phyloP scores from a whole-genome alignment of 1,139 yeast genomes.

The Hemisphaericaspora xylofermentans region DNA sequence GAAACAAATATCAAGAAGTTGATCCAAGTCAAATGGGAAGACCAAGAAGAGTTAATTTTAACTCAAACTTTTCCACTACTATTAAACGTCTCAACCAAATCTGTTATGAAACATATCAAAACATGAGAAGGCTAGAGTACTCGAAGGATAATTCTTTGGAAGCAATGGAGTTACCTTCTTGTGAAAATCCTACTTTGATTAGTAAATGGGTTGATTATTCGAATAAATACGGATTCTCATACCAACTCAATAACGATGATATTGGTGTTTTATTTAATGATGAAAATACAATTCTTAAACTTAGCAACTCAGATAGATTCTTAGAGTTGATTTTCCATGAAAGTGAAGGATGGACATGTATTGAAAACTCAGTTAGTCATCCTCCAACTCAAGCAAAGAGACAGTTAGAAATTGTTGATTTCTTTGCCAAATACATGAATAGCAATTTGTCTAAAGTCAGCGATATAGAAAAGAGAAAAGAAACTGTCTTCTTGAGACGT shows the following conservation, averaged over 20 bases:
- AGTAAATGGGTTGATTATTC: conserved; percentile 99
- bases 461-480: conserved; percentile 55
- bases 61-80: conserved; percentile 39
- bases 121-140: conserved; percentile 41
- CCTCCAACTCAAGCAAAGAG: conserved; percentile 64
- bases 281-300: conserved; percentile 73
- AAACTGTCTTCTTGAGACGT: conserved; percentile 73
- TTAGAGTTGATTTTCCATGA: conserved; percentile 61
- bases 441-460: conserved; percentile 77
- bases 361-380: conserved; percentile 54
- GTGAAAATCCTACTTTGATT: conserved; percentile 70
- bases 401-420: conserved; percentile 79
- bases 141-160: conserved; percentile 35
- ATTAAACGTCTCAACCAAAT: conserved; percentile 39
- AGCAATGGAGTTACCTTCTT: conserved; percentile 39
- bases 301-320: conserved; percentile 61
- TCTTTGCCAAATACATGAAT: conserved; percentile 82
- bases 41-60: conserved; percentile 44
- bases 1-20: conserved; percentile 80
- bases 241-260: conserved; percentile 85
- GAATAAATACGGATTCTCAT: conserved; percentile 92
- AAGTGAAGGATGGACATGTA: conserved; percentile 71
- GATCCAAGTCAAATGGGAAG: conserved; percentile 40
- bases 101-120: conserved; percentile 42
- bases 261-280: conserved; percentile 92